These are phyloP conservation scores for Aspergillus kassunensis DNA, from an alignment of 495 filamentous ascomycete genomes.

Conservation along the genomic window DNA sequence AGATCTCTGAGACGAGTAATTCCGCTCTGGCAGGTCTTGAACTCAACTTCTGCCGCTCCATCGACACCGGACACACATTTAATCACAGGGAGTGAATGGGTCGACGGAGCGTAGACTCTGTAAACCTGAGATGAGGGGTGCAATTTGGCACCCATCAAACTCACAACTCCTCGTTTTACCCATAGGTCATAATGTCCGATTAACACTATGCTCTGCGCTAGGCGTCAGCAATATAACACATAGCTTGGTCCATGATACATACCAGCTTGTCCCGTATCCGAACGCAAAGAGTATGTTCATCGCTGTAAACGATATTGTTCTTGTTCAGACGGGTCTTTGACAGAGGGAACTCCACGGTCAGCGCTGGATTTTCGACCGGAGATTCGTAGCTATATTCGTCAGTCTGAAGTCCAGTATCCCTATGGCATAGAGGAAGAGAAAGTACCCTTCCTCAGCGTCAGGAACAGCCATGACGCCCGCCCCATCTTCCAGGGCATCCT, in stretches of 20 bases:
- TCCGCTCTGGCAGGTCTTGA: constrained; percentile 52
- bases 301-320: constrained; percentile 38
- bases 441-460: constrained; percentile 30
- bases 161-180: constrained; percentile 60
- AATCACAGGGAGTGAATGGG: constrained; percentile 72
- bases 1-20: constrained; percentile 56
- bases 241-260: constrained; percentile 6
- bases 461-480: constrained; percentile 24
- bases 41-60: constrained; percentile 44
- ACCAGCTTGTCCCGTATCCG: constrained; percentile 44
- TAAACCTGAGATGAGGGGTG: constrained; percentile 47
- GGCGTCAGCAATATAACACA: constrained; percentile 14
- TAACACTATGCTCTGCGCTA: constrained; percentile 56
- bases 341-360: constrained; percentile 39
- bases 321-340: constrained; percentile 41
- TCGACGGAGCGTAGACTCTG: constrained; percentile 68
- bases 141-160: constrained; percentile 62
- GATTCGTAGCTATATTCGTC: constrained; percentile 30
- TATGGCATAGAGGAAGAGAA: not conserved
- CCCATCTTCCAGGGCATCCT: constrained; percentile 19
- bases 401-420: constrained; percentile 5
- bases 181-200: constrained; percentile 72
- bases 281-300: constrained; percentile 37
- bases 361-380: constrained; percentile 28
- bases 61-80: constrained; percentile 48